Evolutionary conservation across 192 early-diverging fungal genomes (phyloP).

Genomic region (Spizellomyces punctatus): DNA sequence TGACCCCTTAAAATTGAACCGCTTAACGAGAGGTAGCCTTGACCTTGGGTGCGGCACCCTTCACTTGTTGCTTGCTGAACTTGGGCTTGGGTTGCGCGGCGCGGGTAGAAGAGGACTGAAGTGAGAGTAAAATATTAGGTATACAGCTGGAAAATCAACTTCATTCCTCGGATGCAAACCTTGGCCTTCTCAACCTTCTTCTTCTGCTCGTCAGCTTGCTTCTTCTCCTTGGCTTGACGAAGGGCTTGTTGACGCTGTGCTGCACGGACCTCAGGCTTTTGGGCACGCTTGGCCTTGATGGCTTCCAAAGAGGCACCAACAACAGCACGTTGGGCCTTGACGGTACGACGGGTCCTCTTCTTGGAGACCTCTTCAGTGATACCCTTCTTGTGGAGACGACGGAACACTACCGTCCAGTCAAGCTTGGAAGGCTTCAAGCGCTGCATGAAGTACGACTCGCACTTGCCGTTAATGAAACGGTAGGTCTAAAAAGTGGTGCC

Average conservation of each 20-base stretch:
- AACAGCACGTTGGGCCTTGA: slow-evolving; percentile 95
- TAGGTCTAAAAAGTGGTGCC: slow-evolving; percentile 62
- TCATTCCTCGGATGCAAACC: slow-evolving; percentile 34
- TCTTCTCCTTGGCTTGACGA: slow-evolving; percentile 87
- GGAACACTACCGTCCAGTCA: slow-evolving; percentile 95
- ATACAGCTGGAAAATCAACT: slow-evolving; percentile 1
- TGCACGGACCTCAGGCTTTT: slow-evolving; percentile 94
- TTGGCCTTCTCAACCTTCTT: slow-evolving; percentile 87
- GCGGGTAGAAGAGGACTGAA: slow-evolving; percentile 46
- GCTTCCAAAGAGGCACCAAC: slow-evolving; percentile 94
- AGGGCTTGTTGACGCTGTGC: slow-evolving; percentile 86
- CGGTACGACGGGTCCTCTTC: slow-evolving; percentile 92
- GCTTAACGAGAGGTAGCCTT: slow-evolving; percentile 81
- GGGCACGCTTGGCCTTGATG: slow-evolving; percentile 96
- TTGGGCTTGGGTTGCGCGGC: slow-evolving; percentile 54
- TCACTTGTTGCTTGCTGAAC: slow-evolving; percentile 79
- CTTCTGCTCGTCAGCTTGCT: slow-evolving; percentile 84
- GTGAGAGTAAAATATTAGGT: slow-evolving; percentile 17
- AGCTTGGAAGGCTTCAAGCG: slow-evolving; percentile 97
- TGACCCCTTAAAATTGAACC: background rate
- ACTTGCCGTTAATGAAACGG: slow-evolving; percentile 97
- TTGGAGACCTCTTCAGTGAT: slow-evolving; percentile 92
- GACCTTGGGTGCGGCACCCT: slow-evolving; percentile 80
- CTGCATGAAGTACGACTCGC: slow-evolving; percentile 96
- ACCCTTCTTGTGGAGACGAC: slow-evolving; percentile 99